These are phyloP conservation scores for Fomitopsis betulina DNA, from an alignment of 1,284 basidiomycete genomes.

Conservation along the genomic window DNA sequence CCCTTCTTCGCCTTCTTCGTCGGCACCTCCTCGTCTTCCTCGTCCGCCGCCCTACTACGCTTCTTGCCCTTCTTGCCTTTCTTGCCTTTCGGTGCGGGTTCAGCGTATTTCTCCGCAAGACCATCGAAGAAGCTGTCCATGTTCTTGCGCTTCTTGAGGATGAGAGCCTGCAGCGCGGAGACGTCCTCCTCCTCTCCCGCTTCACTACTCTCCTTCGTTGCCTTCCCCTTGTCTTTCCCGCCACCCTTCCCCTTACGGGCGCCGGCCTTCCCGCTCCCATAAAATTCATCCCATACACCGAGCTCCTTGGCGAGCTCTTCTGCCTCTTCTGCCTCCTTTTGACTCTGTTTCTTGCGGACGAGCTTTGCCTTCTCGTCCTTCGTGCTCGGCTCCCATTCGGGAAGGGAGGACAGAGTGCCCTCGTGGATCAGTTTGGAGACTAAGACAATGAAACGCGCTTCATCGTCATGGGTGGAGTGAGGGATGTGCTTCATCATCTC, in stretches of 20 bases:
- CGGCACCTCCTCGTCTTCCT: slow-evolving; percentile 39
- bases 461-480: slow-evolving; percentile 79
- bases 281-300: slow-evolving; percentile 95
- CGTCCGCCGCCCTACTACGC: slow-evolving; percentile 25
- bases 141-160: slow-evolving; percentile 73
- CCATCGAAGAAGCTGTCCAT: slow-evolving; percentile 71
- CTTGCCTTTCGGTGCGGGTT: slow-evolving; percentile 39
- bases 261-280: slow-evolving; percentile 74
- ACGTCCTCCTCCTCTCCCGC: slow-evolving; percentile 56
- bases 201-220: slow-evolving; percentile 30
- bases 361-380: slow-evolving; percentile 77
- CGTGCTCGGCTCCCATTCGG: slow-evolving; percentile 66
- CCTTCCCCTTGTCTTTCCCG: slow-evolving; percentile 39
- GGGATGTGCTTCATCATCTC: slow-evolving; percentile 83
- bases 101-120: slow-evolving; percentile 80
- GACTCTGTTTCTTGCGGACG: slow-evolving; percentile 67
- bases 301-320: slow-evolving; percentile 84
- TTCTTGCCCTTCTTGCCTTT: slow-evolving; percentile 52
- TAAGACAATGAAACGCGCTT: slow-evolving; percentile 72
- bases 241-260: slow-evolving; percentile 58
- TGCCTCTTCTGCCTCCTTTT: slow-evolving; percentile 81
- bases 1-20: slow-evolving; percentile 45
- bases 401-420: slow-evolving; percentile 52
- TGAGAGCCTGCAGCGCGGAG: slow-evolving; percentile 77
- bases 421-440: slow-evolving; percentile 67